Evolutionary conservation across 768 basidiomycete genomes (phyloP).

Genomic region (Boletus sp.): DNA sequence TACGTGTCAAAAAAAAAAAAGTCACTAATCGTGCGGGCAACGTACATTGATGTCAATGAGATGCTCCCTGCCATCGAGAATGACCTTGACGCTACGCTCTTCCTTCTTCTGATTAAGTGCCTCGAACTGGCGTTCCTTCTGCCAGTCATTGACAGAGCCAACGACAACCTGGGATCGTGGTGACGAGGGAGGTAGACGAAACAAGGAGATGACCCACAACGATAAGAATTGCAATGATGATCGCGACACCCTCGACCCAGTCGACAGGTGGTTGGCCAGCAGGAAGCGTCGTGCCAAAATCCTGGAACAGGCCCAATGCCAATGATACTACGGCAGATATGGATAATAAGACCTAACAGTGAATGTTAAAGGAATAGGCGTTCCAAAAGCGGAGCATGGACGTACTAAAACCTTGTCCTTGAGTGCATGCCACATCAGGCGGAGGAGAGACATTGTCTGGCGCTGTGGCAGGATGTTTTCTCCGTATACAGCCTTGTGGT

Average conservation of each 20-base stretch:
- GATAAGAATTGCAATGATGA: constrained; percentile 70
- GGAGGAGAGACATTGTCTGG: constrained; percentile 63
- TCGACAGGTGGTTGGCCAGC: constrained; percentile 73
- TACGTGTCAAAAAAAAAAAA: constrained; percentile 10
- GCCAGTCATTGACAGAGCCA: constrained; percentile 96
- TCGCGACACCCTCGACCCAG: constrained; percentile 94
- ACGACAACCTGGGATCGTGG: constrained; percentile 65
- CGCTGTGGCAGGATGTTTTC: constrained; percentile 70
- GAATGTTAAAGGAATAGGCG: constrained; percentile 7
- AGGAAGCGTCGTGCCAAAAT: constrained; percentile 71
- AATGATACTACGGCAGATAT: constrained; percentile 92
- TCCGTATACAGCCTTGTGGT: constrained; percentile 68
- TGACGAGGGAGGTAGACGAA: not conserved
- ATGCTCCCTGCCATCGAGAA: constrained; percentile 66
- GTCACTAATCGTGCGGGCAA: not conserved
- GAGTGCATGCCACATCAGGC: constrained; percentile 80
- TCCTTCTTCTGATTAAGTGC: constrained; percentile 92
- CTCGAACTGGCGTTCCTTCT: constrained; percentile 96
- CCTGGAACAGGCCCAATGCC: constrained; percentile 91
- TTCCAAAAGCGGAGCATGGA: constrained; percentile 10
- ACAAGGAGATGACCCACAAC: constrained; percentile 49
- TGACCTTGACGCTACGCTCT: constrained; percentile 83
- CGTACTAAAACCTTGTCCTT: constrained; percentile 88
- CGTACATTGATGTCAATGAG: constrained; percentile 78
- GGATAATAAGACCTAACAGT: constrained; percentile 71